Conservation (phyloP, 2,329 filamentous ascomycete genomes). For the Cladosporium sp. region DNA sequence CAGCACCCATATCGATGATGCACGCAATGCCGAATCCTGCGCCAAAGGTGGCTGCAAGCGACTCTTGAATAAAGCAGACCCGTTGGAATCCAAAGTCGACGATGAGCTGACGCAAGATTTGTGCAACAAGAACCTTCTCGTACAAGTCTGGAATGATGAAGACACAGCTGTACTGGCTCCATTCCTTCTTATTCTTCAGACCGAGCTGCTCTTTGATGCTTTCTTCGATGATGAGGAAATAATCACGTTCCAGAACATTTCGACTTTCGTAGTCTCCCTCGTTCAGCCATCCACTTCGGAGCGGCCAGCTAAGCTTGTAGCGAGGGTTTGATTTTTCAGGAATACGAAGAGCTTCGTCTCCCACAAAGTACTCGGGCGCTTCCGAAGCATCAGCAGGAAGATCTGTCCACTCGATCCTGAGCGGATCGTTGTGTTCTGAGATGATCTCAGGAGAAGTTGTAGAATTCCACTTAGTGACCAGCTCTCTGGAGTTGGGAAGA, state of each 20-base stretch:
- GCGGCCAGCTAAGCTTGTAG: conserved; percentile 90
- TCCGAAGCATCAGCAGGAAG: conserved; percentile 56
- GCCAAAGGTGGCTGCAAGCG: conserved; percentile 88
- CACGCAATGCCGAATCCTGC: conserved; percentile 92
- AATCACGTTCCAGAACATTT: conserved; percentile 77
- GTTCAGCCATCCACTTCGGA: conserved; percentile 81
- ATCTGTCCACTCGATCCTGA: conserved; percentile 95
- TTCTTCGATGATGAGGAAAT: conserved; percentile 80
- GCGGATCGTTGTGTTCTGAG: conserved; percentile 87
- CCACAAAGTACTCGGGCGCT: conserved; percentile 74
- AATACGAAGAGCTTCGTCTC: conserved; percentile 76
- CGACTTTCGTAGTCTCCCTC: conserved; percentile 81
- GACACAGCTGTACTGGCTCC: conserved; percentile 91
- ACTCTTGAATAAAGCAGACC: conserved; percentile 94
- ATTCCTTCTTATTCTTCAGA: conserved; percentile 70
- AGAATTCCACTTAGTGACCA: conserved; percentile 91
- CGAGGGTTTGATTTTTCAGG: conserved; percentile 84
- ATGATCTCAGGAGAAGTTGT: conserved; percentile 81
- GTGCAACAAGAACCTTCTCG: conserved; percentile 86
- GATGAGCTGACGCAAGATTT: conserved; percentile 78
- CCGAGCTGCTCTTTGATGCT: conserved; percentile 82
- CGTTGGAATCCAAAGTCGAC: conserved; percentile 84
- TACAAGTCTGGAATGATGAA: conserved; percentile 96
- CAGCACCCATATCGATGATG: conserved; percentile 91
- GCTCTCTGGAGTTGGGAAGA: conserved; percentile 92